Evolutionary conservation across 2,329 filamentous ascomycete genomes (phyloP).

Genomic region (Colletotrichum eleusines): DNA sequence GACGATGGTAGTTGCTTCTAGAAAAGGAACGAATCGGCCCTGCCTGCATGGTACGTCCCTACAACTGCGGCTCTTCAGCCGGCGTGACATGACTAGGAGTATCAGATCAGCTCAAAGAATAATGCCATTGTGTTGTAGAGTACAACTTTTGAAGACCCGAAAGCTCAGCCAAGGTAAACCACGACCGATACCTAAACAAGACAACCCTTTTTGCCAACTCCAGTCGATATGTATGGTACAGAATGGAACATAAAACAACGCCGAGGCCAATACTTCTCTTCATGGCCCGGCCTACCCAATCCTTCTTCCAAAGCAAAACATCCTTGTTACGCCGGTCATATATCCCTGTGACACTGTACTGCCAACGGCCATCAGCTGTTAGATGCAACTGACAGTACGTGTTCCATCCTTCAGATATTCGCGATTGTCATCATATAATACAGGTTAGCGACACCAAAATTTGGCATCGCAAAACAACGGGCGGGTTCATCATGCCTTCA

Average conservation of each 20-base stretch:
- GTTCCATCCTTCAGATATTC: neutral
- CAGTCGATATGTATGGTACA: conserved; percentile 36
- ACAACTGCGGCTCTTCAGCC: neutral
- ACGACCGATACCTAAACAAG: conserved; percentile 20
- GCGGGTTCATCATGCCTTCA: neutral
- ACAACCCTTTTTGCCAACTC: conserved; percentile 26
- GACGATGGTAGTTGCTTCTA: neutral
- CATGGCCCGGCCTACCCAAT: conserved; percentile 18
- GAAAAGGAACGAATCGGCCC: neutral
- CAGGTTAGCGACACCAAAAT: conserved; percentile 18
- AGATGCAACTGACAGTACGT: neutral
- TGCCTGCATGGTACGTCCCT: neutral
- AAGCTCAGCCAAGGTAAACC: conserved; percentile 12
- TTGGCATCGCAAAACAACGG: neutral
- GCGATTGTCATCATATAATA: conserved; percentile 33
- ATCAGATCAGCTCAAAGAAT: neutral
- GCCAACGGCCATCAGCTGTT: neutral
- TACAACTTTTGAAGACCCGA: conserved; percentile 31
- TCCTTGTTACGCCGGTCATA: conserved; percentile 29
- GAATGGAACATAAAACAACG: conserved; percentile 21
- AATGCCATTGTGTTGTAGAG: conserved; percentile 9
- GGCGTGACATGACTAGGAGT: neutral
- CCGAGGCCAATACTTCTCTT: conserved; percentile 24
- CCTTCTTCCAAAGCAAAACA: conserved; percentile 23
- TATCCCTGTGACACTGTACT: conserved; percentile 8